A percentile compares a stretch with the other conserved stretches of the same genome.
These are phyloP conservation scores for Astrephomene gubernaculifera DNA, from an alignment of 139 green algal species.

Conservation along the genomic window DNA sequence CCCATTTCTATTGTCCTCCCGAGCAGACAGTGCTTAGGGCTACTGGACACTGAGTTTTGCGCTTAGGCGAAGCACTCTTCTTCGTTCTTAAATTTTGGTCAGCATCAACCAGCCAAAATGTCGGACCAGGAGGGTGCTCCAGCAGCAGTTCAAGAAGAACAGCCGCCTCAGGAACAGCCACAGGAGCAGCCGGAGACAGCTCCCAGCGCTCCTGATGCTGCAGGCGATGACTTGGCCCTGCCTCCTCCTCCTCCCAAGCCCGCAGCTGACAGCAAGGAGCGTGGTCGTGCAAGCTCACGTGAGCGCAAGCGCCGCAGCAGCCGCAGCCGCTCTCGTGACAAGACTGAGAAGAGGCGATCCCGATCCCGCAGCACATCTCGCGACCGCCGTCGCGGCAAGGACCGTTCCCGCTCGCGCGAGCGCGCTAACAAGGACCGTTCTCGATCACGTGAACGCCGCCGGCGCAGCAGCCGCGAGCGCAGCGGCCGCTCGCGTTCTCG, in stretches of 20 bases:
- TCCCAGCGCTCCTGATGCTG: neutral
- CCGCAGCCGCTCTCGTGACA: constrained; percentile 32
- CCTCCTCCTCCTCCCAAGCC: constrained; percentile 28
- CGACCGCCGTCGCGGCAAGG: constrained; percentile 24
- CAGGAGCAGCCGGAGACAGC: neutral
- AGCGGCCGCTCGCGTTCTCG: constrained; percentile 18
- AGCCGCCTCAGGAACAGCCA: neutral
- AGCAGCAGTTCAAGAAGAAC: neutral
- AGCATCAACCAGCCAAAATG: neutral
- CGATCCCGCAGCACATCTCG: constrained; percentile 29
- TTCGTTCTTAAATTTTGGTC: neutral
- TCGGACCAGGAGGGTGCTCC: neutral
- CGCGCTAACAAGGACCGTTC: constrained; percentile 27
- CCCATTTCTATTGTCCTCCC: constrained; percentile 15
- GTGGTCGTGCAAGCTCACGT: constrained; percentile 16
- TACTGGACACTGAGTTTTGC: neutral
- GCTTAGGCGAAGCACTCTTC: neutral
- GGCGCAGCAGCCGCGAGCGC: constrained; percentile 30
- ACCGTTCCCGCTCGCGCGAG: constrained; percentile 23
- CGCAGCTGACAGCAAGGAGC: neutral
- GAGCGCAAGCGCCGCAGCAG: constrained; percentile 29
- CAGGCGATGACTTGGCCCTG: neutral
- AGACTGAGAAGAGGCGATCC: neutral
- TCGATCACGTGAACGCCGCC: constrained; percentile 26
- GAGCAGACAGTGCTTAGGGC: constrained; percentile 18